Conservation (phyloP, 2,329 filamentous ascomycete genomes). For the Raffaelea albimanens region DNA sequence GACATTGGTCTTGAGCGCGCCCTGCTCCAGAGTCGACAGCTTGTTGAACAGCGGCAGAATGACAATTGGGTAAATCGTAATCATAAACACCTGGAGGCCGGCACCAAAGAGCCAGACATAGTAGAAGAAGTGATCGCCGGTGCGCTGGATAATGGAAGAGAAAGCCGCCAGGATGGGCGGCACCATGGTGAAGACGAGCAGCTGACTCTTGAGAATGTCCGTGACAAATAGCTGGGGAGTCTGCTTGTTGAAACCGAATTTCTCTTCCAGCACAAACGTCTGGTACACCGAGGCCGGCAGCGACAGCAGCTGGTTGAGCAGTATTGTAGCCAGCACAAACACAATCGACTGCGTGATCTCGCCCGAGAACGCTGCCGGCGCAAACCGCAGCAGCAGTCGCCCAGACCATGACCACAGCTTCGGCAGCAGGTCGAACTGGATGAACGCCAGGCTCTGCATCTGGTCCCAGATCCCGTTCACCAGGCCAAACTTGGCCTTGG, state of each 20-base stretch:
- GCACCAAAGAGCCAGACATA: slow-evolving; percentile 94
- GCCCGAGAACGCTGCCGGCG: slow-evolving; percentile 71
- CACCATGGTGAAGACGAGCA: slow-evolving; percentile 69
- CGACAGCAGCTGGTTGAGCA: slow-evolving; percentile 70
- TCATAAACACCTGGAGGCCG: slow-evolving; percentile 83
- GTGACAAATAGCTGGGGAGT: slow-evolving; percentile 78
- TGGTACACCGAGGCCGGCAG: slow-evolving; percentile 82
- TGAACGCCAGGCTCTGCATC: slow-evolving; percentile 78
- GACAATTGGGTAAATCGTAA: slow-evolving; percentile 89
- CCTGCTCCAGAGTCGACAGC: slow-evolving; percentile 81
- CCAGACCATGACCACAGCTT: slow-evolving; percentile 83
- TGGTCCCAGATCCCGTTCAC: slow-evolving; percentile 74
- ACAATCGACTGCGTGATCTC: slow-evolving; percentile 91
- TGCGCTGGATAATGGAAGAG: slow-evolving; percentile 87
- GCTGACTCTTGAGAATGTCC: slow-evolving; percentile 86
- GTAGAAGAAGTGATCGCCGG: slow-evolving; percentile 92
- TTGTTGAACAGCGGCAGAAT: slow-evolving; percentile 98
- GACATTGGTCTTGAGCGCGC: slow-evolving; percentile 77
- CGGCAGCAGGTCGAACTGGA: slow-evolving; percentile 84
- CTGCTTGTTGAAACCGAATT: slow-evolving; percentile 98
- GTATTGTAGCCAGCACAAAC: slow-evolving; percentile 80
- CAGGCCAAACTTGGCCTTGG: slow-evolving; percentile 86
- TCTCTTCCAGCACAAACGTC: slow-evolving; percentile 92
- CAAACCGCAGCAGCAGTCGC: slow-evolving; percentile 60
- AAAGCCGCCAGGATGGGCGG: slow-evolving; percentile 87